A percentile compares a stretch with the other conserved stretches of the same genome.
Conservation (phyloP, 2,329 filamentous ascomycete genomes). For the Trichoderma cornu-damae region DNA sequence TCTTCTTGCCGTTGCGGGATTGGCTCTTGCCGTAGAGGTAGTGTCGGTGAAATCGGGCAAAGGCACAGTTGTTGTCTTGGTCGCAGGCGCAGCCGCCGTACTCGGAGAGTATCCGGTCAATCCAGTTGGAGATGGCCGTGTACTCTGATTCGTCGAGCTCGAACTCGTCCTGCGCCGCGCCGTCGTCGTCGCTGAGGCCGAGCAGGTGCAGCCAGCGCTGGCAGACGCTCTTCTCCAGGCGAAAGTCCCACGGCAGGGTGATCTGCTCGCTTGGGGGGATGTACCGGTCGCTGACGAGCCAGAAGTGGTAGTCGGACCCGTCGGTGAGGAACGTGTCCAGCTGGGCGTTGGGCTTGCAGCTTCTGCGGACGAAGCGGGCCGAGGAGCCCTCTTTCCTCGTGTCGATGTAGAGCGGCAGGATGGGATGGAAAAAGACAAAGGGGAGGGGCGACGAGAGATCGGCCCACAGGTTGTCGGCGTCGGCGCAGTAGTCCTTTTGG, state of each 20-base stretch:
- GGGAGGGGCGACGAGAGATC: constrained; percentile 61
- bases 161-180: constrained; percentile 43
- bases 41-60: constrained; percentile 57
- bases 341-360: constrained; percentile 83
- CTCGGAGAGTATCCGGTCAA: constrained; percentile 66
- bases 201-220: constrained; percentile 54
- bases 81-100: constrained; percentile 77
- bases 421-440: constrained; percentile 82
- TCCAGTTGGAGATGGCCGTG: constrained; percentile 56
- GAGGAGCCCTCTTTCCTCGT: constrained; percentile 80
- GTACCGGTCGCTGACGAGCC: constrained; percentile 76
- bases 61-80: constrained; percentile 56
- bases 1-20: constrained; percentile 43
- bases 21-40: constrained; percentile 46
- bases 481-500: constrained; percentile 65
- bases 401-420: constrained; percentile 87
- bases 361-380: constrained; percentile 84
- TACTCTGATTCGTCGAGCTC: constrained; percentile 58
- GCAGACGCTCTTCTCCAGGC: constrained; percentile 50
- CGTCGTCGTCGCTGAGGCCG: constrained; percentile 58
- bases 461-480: constrained; percentile 62
- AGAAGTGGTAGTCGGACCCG: constrained; percentile 80
- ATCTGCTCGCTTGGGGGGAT: constrained; percentile 62
- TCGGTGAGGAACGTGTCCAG: constrained; percentile 81
- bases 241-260: constrained; percentile 65